These are phyloP conservation scores for Colletotrichum plurivorum DNA, from an alignment of 2,329 filamentous ascomycete genomes.

Conservation along the genomic window DNA sequence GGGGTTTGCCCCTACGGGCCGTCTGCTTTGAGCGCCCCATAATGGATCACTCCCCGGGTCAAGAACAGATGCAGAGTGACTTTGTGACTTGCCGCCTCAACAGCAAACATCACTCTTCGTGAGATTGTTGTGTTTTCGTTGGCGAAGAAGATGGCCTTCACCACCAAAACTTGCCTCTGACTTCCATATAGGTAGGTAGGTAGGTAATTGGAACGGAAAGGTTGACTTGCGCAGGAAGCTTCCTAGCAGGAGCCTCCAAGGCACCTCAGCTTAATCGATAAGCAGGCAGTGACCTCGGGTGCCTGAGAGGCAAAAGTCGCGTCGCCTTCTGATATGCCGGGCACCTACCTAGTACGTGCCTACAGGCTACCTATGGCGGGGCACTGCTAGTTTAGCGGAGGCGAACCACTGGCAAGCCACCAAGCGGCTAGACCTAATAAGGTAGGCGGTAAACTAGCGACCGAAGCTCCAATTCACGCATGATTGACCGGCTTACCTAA, in stretches of 20 bases:
- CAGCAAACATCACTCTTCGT: not conserved
- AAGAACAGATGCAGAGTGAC: not conserved
- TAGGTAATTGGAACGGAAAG: not conserved
- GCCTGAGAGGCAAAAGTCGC: constrained; percentile 21
- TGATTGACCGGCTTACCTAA: constrained; percentile 27
- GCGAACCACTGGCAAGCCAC: constrained; percentile 5
- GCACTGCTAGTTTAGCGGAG: constrained; percentile 35
- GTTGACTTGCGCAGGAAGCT: constrained; percentile 1
- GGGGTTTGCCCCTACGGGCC: constrained; percentile 22
- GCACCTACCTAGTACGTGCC: constrained; percentile 3
- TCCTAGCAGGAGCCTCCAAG: not conserved
- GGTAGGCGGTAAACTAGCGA: constrained; percentile 25
- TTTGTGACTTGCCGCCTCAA: not conserved
- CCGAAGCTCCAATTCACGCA: not conserved
- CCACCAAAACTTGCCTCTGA: no score
- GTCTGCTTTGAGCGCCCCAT: constrained; percentile 32
- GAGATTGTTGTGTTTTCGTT: not conserved
- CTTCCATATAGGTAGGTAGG: no score
- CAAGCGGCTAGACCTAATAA: not conserved
- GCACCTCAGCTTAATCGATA: constrained; percentile 37
- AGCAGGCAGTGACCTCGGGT: constrained; percentile 11
- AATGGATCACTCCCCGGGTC: not conserved
- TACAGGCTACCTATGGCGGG: constrained; percentile 22
- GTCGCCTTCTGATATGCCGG: constrained; percentile 20
- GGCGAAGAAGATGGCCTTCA: not conserved